Conservation (phyloP, 306 rosid genomes). For the Medicago truncatula region MtrunA17r5.0-ANR NC_053044.1:36076501-36077000, state of each 20-base stretch:
- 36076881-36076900: conserved; percentile 7
- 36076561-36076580: neutral
- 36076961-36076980: neutral
- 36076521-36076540: neutral
- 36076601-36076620: neutral
- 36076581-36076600: neutral
- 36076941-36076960: neutral
- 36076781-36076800: conserved; percentile 5
- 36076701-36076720: conserved; percentile 7
- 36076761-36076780: conserved; percentile 25
- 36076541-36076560: conserved; percentile 14
- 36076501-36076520: conserved; percentile 16
- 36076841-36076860: neutral
- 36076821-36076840: neutral
- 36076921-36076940: conserved; percentile 21
- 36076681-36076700: neutral
- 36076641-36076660: neutral
- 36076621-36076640: neutral
- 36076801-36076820: neutral
- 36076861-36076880: conserved; percentile 14
- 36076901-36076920: conserved; percentile 19
- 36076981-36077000: conserved; percentile 18
- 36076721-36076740: neutral
- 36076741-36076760: conserved; percentile 2
- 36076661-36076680: neutral